Evolutionary conservation across 176 grass and related monocot genomes (phyloP), one percentile per base, ranked within the genome.

Genomic region (Secale cereale): DNA sequence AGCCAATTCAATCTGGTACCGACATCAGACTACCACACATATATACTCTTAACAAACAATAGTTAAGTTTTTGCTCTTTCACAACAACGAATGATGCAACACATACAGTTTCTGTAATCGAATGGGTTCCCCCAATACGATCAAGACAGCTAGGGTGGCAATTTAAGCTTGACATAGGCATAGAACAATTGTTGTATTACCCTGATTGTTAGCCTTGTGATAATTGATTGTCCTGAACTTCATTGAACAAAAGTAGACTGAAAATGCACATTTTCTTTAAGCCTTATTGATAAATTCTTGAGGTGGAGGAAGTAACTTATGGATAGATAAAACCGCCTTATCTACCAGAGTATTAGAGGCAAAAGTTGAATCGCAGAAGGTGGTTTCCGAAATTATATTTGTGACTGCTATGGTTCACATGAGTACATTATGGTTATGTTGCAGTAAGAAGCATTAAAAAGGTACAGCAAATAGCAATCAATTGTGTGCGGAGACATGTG

Each of bases 181-280:
- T 39, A 35, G 54, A 45, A 59, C 17, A 6, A 73, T 72, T 59
- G 14, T 32, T 70, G 14, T 48, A 72, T 23, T 15, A 48, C 65
- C 65, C 54, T 86, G 15, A 32, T 79, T 86, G 20, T 45, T 52
- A 84, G 84, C 36, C 78, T 46, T 79, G 26, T 57, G 65, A 9
- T 56, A 46, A 59, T 27, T 59, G 17, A 70, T 45, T 25, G 27
- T 70, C 65, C 80, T 82, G 48, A 72, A 72, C 71, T 70, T 60
- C 25, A 82, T 36, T 82, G 25, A 81, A 82, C 46, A 70, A 52
- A 68, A 81, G 16, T 48, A 57, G 65, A 59, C 23, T 60, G 17
- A 72, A 71, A 82, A 59, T 74, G 17, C 26, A 45, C 17, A 64
- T 63, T 64, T 60, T 23, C 39, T 80, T 86, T 86, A 26, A 65